These are phyloP conservation scores for Cladosporium colombiae DNA, from an alignment of 2,329 filamentous ascomycete species.

Conservation along the genomic window DNA sequence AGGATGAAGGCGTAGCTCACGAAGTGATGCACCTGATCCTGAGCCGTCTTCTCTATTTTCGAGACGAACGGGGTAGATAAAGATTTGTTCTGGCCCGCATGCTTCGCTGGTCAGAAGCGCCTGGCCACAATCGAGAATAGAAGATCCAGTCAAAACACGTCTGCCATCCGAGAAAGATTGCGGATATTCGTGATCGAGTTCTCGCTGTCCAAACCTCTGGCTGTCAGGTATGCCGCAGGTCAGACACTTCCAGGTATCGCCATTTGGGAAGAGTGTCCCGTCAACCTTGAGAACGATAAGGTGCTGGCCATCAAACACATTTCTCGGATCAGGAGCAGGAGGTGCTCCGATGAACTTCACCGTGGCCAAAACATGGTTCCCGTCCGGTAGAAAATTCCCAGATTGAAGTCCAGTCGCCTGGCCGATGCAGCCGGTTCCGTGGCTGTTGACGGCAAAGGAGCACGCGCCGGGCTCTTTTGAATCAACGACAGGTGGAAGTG, in stretches of 20 bases:
- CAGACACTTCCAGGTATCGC: not conserved
- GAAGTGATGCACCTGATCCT: not conserved
- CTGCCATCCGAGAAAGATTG: not conserved
- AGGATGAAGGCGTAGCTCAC: not conserved
- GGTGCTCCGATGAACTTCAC: not conserved
- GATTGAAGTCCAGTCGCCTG: not conserved
- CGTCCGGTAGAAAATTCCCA: not conserved
- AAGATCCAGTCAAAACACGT: not conserved
- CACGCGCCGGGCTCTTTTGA: not conserved
- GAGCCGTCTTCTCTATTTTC: not conserved
- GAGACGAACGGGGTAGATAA: not conserved
- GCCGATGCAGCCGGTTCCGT: not conserved
- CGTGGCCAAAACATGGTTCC: not conserved
- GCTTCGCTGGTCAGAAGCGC: not conserved
- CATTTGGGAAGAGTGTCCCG: not conserved
- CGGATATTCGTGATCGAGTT: not conserved
- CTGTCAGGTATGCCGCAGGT: not conserved
- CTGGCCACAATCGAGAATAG: not conserved
- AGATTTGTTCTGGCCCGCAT: not conserved
- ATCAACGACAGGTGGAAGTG: not conserved
- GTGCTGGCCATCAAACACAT: not conserved
- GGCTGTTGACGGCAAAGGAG: not conserved
- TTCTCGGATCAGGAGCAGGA: not conserved
- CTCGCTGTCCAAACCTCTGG: not conserved
- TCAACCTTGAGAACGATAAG: not conserved